phyloP scores from a whole-genome alignment of 148 eudicot genomes.

The Silene conica region DNA sequence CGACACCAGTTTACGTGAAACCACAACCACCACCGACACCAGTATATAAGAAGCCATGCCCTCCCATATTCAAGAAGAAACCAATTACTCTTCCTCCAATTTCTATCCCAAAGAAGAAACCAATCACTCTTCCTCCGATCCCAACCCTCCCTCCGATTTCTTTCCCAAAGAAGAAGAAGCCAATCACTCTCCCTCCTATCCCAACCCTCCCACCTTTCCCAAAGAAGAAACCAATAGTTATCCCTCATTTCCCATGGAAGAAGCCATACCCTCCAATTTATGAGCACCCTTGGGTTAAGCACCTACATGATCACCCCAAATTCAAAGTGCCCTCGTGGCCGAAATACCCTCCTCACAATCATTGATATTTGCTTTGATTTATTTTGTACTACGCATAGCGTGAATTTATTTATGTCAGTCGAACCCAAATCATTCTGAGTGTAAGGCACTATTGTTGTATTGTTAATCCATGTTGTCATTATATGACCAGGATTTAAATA shows the following conservation, averaged over 20 bases:
- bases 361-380: slow-evolving; percentile 12
- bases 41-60: slow-evolving; percentile 23
- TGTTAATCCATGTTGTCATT: slow-evolving; percentile 10
- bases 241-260: slow-evolving; percentile 31
- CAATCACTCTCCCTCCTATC: slow-evolving; percentile 27
- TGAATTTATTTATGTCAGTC: neutral
- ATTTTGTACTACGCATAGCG: slow-evolving; percentile 1
- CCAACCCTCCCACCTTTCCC: slow-evolving; percentile 23
- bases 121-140: slow-evolving; percentile 8
- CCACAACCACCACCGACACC: slow-evolving; percentile 24
- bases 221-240: slow-evolving; percentile 22
- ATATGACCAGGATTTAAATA: neutral
- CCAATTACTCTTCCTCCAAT: slow-evolving; percentile 19
- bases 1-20: slow-evolving; percentile 13
- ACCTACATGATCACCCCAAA: slow-evolving; percentile 14
- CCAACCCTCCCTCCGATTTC: slow-evolving; percentile 18
- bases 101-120: slow-evolving; percentile 18
- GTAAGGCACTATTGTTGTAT: neutral
- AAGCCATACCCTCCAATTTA: slow-evolving; percentile 31
- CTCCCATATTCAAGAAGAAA: slow-evolving; percentile 21
- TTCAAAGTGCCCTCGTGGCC: slow-evolving; percentile 24
- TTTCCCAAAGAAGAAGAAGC: slow-evolving; percentile 27
- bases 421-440: neutral
- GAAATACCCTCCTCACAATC: slow-evolving; percentile 24
- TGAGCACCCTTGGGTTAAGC: slow-evolving; percentile 15